Evolutionary conservation across 148 eudicot genomes (phyloP).

Genomic region (Rhododendron molle): DNA sequence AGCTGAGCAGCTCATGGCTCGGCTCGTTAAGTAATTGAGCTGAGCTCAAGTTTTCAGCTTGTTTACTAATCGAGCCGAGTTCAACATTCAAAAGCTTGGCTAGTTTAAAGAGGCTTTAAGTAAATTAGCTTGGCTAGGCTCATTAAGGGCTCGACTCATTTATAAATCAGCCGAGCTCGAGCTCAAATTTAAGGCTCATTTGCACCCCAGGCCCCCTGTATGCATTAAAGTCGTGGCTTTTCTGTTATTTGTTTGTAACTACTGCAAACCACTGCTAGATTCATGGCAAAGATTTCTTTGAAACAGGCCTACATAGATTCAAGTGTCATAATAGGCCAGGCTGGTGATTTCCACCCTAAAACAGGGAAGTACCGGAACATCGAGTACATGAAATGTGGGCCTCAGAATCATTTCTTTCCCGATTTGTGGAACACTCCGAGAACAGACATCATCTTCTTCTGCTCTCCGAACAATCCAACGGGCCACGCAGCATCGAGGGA

Average conservation of each 20-base stretch:
- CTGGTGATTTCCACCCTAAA: conserved; percentile 42
- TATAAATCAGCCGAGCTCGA: too few relatives aligned
- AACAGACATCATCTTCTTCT: conserved; percentile 85
- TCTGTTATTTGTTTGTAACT: not conserved
- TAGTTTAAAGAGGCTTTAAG: too few relatives aligned
- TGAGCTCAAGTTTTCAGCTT: too few relatives aligned
- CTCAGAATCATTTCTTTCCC: conserved; percentile 62
- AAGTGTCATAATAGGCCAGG: conserved; percentile 80
- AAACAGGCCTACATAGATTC: conserved; percentile 84
- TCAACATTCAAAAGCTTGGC: too few relatives aligned
- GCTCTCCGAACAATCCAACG: conserved; percentile 90
- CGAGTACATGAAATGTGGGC: conserved; percentile 65
- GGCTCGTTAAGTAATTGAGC: too few relatives aligned
- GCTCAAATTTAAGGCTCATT: too few relatives aligned
- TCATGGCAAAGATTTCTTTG: not conserved
- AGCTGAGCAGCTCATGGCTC: too few relatives aligned
- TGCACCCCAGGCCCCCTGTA: too few relatives aligned
- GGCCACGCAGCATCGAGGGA: conserved; percentile 70
- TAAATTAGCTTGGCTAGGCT: too few relatives aligned
- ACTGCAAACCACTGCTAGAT: too few relatives aligned
- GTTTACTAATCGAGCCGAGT: too few relatives aligned
- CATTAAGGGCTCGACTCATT: too few relatives aligned
- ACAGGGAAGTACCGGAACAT: conserved; percentile 54
- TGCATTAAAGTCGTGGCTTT: not conserved
- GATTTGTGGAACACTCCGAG: conserved; percentile 43